Evolutionary conservation across 2,329 filamentous ascomycete genomes (phyloP).

Genomic region (Paracamarosporium sp.): DNA sequence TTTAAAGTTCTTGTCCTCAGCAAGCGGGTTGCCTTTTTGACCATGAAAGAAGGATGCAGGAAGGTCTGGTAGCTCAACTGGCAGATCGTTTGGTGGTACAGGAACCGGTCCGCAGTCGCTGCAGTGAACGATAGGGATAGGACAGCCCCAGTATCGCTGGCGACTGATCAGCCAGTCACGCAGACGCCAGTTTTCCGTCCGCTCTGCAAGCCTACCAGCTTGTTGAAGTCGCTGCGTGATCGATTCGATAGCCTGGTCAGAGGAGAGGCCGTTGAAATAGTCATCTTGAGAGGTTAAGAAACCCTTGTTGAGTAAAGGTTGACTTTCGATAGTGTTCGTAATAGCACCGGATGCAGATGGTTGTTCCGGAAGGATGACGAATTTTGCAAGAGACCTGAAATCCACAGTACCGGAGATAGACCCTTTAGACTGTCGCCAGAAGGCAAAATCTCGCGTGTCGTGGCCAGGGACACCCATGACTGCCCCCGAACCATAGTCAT

Average conservation of each 20-base stretch:
- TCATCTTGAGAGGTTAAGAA: slow-evolving; percentile 72
- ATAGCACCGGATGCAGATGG: background rate
- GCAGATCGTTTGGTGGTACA: slow-evolving; percentile 77
- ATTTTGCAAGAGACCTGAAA: slow-evolving; percentile 62
- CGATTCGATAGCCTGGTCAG: slow-evolving; percentile 65
- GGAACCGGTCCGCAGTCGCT: slow-evolving; percentile 76
- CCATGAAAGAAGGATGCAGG: slow-evolving; percentile 71
- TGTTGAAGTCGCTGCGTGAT: slow-evolving; percentile 61
- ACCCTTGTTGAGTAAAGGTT: slow-evolving; percentile 70
- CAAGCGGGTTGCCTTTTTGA: slow-evolving; percentile 78
- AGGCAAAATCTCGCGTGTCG: slow-evolving; percentile 77
- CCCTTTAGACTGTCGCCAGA: slow-evolving; percentile 75
- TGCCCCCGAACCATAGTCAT: slow-evolving; percentile 84
- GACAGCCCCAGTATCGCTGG: slow-evolving; percentile 91
- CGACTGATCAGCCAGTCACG: slow-evolving; percentile 90
- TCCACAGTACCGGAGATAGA: background rate
- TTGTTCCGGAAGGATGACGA: slow-evolving; percentile 54
- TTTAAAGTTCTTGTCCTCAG: slow-evolving; percentile 74
- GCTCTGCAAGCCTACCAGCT: slow-evolving; percentile 63
- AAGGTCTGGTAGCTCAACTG: slow-evolving; percentile 75
- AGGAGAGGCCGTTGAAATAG: slow-evolving; percentile 68
- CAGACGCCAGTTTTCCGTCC: slow-evolving; percentile 78
- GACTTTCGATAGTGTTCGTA: slow-evolving; percentile 28
- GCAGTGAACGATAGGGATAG: slow-evolving; percentile 89
- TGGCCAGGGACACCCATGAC: slow-evolving; percentile 94